A percentile compares a stretch with the other conserved stretches of the same genome.
These are phyloP conservation scores for Vaccinium myrtillus DNA, from an alignment of 148 eudicot species.

Conservation along the genomic window DNA sequence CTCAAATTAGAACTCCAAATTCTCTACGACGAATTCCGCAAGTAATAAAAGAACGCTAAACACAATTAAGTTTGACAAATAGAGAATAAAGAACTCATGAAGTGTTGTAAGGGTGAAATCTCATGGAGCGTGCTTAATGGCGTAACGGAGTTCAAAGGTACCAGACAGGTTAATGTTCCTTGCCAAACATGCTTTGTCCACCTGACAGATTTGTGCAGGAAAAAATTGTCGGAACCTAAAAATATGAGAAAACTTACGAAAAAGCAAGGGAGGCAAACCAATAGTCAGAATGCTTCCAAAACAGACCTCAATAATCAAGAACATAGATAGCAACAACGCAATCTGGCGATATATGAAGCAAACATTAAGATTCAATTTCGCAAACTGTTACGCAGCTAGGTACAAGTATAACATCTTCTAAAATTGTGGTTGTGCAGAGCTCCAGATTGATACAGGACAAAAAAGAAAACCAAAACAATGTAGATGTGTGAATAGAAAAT, in stretches of 20 bases:
- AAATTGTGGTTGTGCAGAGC: not conserved
- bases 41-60: not conserved
- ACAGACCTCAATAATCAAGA: not conserved
- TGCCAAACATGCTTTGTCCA: not conserved
- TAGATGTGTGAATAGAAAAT: not conserved
- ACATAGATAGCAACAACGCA: not conserved
- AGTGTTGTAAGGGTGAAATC: not conserved
- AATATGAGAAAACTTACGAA: not conserved
- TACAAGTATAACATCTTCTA: not conserved
- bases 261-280: not conserved
- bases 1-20: not conserved
- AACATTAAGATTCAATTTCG: not conserved
- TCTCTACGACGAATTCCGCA: not conserved
- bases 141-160: not conserved
- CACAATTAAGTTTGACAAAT: not conserved
- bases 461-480: not conserved
- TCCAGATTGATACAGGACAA: not conserved
- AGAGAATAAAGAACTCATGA: not conserved
- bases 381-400: not conserved
- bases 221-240: not conserved
- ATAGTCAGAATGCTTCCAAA: not conserved
- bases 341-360: not conserved
- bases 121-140: not conserved
- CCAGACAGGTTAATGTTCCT: not conserved
- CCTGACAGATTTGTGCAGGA: not conserved